These are phyloP conservation scores for Fragosphaeria purpurea DNA, from an alignment of 2,329 filamentous ascomycete species.

Conservation along the genomic window DNA sequence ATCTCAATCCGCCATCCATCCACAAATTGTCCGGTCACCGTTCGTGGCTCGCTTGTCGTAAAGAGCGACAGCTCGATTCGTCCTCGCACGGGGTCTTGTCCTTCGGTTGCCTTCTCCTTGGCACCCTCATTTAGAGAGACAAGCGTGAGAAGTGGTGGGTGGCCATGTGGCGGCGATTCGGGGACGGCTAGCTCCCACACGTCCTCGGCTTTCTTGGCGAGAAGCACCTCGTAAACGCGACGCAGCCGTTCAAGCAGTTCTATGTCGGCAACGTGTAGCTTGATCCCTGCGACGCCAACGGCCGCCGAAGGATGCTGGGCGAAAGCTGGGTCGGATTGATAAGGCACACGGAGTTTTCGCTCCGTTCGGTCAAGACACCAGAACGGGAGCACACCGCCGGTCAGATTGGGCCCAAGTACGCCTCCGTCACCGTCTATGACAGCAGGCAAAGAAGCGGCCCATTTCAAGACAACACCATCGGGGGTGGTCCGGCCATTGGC, in stretches of 20 bases:
- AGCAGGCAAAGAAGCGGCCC: constrained; percentile 40
- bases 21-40: constrained; percentile 6
- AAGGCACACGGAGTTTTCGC: constrained; percentile 44
- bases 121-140: neutral
- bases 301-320: constrained; percentile 40
- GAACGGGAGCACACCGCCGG: constrained; percentile 48
- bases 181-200: constrained; percentile 8
- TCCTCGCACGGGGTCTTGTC: neutral
- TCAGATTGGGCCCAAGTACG: constrained; percentile 13
- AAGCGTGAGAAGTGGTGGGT: neutral
- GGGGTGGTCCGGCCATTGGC: constrained; percentile 43
- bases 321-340: constrained; percentile 23
- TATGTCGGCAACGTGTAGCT: constrained; percentile 22
- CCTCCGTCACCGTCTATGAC: constrained; percentile 15
- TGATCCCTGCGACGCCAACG: constrained; percentile 37
- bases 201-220: neutral
- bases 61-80: constrained; percentile 9
- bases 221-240: constrained; percentile 21
- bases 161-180: neutral
- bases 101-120: neutral
- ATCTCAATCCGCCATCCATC: constrained; percentile 11
- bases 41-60: constrained; percentile 5
- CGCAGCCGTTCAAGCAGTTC: constrained; percentile 14
- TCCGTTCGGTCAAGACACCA: constrained; percentile 56
- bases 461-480: constrained; percentile 47